These are phyloP conservation scores for Glomus cerebriforme DNA, from an alignment of 192 early-diverging fungal genomes.

Conservation along the genomic window DNA sequence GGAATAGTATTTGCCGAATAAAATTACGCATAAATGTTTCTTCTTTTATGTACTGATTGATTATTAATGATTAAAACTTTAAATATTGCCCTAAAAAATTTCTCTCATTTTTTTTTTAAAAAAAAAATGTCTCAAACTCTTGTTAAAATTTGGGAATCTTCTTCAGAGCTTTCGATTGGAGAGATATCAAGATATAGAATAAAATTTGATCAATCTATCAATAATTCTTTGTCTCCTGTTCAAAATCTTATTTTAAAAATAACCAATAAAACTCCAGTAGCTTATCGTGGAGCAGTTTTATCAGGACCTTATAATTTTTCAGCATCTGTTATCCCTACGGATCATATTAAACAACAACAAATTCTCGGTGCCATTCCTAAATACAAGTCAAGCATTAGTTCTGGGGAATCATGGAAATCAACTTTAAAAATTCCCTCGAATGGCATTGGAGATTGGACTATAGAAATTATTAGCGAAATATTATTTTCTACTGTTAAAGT, in stretches of 20 bases:
- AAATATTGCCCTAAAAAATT: no score
- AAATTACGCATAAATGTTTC: no score
- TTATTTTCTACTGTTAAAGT: neutral
- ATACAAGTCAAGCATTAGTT: neutral
- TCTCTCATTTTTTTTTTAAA: no score
- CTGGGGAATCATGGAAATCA: neutral
- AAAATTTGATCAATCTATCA: neutral
- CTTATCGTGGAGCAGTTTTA: neutral
- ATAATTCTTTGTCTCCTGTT: neutral
- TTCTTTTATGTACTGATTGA: no score
- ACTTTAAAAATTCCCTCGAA: neutral
- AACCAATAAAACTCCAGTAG: neutral
- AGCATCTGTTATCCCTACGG: neutral
- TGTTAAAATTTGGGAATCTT: neutral
- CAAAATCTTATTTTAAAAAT: neutral
- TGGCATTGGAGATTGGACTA: conserved; percentile 9
- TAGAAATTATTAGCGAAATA: conserved; percentile 20
- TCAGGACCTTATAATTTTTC: conserved; percentile 20
- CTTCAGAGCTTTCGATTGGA: neutral
- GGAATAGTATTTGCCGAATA: no score
- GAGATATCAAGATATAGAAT: neutral
- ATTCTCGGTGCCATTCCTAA: neutral
- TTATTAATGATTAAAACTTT: no score
- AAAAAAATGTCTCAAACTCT: neutral
- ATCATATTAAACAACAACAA: neutral